Evolutionary conservation across 495 filamentous ascomycete genomes (phyloP).

Genomic region (Evernia prunastri): DNA sequence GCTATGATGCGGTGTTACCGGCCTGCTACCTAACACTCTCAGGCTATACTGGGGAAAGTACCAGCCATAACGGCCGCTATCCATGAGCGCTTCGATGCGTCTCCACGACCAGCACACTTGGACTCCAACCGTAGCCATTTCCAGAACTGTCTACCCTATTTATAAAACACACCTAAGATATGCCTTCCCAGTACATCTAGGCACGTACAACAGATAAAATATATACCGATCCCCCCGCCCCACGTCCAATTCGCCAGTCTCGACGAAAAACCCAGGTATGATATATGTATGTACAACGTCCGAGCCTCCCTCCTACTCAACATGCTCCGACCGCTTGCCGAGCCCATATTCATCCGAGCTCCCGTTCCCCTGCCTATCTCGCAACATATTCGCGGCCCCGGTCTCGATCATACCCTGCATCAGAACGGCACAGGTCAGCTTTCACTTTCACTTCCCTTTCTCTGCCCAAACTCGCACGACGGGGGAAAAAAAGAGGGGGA

Average conservation of each 20-base stretch:
- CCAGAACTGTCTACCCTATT: too few species aligned
- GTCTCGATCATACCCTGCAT: slow-evolving; percentile 24
- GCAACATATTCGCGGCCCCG: slow-evolving; percentile 20
- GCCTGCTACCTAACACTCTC: too few species aligned
- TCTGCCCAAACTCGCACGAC: background rate
- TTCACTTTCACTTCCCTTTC: background rate
- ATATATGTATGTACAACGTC: too few species aligned
- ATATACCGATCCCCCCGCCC: background rate
- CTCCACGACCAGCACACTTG: too few species aligned
- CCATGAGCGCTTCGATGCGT: too few species aligned
- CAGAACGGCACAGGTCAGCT: slow-evolving; percentile 6
- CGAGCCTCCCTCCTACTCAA: slow-evolving; percentile 1
- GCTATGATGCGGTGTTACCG: background rate
- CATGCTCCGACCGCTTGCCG: background rate
- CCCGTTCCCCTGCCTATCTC: slow-evolving; percentile 7
- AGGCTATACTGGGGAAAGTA: too few species aligned
- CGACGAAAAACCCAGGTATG: too few species aligned
- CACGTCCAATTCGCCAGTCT: too few species aligned
- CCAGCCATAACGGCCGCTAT: too few species aligned
- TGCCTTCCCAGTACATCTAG: too few species aligned
- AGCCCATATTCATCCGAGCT: slow-evolving; percentile 15
- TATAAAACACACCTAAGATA: too few species aligned
- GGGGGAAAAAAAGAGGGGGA: background rate
- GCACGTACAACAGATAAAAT: background rate
- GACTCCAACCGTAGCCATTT: too few species aligned